Percentiles rank a stretch among this genome's conserved stretches.
phyloP scores from a whole-genome alignment of 2,329 filamentous ascomycete species.

The Karstenula rhodostoma region DNA sequence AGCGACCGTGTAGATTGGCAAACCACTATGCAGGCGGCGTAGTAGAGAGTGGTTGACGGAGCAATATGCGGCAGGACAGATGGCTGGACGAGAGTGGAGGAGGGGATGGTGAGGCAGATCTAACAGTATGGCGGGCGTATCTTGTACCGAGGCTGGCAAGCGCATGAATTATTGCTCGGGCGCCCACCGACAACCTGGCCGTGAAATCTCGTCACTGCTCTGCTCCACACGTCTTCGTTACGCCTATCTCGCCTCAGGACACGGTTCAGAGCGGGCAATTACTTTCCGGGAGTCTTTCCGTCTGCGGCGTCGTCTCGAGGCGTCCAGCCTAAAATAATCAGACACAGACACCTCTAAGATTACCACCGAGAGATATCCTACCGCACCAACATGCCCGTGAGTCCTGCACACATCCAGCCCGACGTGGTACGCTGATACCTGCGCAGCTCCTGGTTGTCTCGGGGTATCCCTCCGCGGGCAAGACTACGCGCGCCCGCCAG shows the following conservation, averaged over 20 bases:
- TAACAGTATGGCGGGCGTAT: conserved; percentile 6
- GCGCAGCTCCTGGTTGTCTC: conserved; percentile 67
- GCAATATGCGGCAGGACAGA: conserved; percentile 6
- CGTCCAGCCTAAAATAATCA: conserved; percentile 11
- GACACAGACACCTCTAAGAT: not conserved
- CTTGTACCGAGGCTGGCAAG: conserved; percentile 18
- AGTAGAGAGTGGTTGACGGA: conserved; percentile 23
- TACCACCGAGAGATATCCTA: not conserved
- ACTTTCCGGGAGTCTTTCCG: conserved; percentile 12
- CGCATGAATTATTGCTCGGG: conserved; percentile 13
- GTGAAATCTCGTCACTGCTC: conserved; percentile 21
- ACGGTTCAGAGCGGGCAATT: conserved; percentile 8
- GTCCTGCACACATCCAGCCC: conserved; percentile 15
- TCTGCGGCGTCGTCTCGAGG: conserved; percentile 26
- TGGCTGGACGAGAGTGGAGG: conserved; percentile 18
- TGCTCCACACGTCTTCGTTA: conserved; percentile 1
- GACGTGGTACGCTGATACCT: conserved; percentile 29
- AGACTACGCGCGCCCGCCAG: conserved; percentile 68
- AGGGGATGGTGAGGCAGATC: conserved; percentile 6
- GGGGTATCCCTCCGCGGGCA: conserved; percentile 70
- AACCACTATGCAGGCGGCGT: conserved; percentile 19
- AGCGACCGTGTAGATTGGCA: conserved; percentile 27
- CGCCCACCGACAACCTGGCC: conserved; percentile 2
- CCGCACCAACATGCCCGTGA: conserved; percentile 35
- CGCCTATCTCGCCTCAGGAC: conserved; percentile 4